Evolutionary conservation across 768 basidiomycete species (phyloP), one percentile per base, ranked within the genome.

Genomic region (Goffeauzyma gilvescens): DNA sequence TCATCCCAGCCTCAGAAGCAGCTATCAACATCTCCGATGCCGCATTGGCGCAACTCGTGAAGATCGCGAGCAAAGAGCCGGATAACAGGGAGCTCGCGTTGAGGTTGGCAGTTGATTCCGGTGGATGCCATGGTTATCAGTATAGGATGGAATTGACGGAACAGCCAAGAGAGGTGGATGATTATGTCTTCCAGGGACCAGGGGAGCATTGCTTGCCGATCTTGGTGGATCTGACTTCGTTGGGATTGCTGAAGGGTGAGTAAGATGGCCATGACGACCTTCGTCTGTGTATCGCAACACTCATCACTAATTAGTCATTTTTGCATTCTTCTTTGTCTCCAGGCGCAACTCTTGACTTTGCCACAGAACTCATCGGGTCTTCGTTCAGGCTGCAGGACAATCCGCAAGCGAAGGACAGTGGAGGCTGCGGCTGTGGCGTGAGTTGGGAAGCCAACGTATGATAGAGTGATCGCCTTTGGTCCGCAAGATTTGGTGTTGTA

Each of bases 101-200:
- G 18, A 69, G 87, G 50, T 71, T 96, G 50, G 69, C 76, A 1
- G 85, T 95, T 20, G 86, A 93, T 55, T 83, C 80, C 9, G 90
- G 90, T 9, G 90, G 90, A 15, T 96, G 90, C 57, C 89, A 96
- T 59, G 90, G 90, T 27, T 95, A 95, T 62, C 86, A 93, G 55
- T 93, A 95, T 64, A 89, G 82, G 52, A 74, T 96, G 72, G 76
- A 79, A 42, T 71, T 95, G 3, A 78, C 81, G 2, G 70, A 69
- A 27, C 63, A 66, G 32, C 68, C 69, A 6, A 13, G 30, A 13
- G 67, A 70, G 22, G 69, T 70, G 4, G 85, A 87, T 50, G 87
- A 93, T 64, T 93, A 87, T 33, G 44, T 59, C 0, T 46, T 57
- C 20, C 50, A 55, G 33, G 56, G 59, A 0, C 50, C 54, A 30